Evolutionary conservation across 768 basidiomycete genomes (phyloP), one percentile per base, ranked within the genome.

Genomic region (Roridomyces roridus): DNA sequence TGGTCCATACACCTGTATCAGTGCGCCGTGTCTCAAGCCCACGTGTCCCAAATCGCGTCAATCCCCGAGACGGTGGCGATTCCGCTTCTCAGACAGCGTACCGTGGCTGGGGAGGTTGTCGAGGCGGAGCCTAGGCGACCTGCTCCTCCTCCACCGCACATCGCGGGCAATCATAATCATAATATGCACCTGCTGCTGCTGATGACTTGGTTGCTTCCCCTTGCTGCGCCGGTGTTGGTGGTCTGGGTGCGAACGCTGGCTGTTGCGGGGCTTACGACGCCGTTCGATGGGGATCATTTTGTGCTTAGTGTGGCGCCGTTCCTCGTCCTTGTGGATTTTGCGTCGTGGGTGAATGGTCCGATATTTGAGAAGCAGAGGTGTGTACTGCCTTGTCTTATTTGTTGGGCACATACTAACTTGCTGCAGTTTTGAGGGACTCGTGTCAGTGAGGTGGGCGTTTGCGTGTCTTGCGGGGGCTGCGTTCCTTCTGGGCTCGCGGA

Each of bases 191-290:
- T 92, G 1, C 70, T 95, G 11, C 73, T 94, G 47, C 74, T 95
- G 29, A 85, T 94, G 83, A 88, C 90, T 17, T 88, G 87, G 82
- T 76, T 95, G 3, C 73, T 96, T 0, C 95, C 95, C 1, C 76
- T 92, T 51, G 81, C 81, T 6, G 88, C 86, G 3, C 88, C 92
- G 0, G 87, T 89, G 6, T 76, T 98, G 23, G 88, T 84, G 2
- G 94, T 96, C 3, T 98, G 96, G 96, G 89, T 88, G 3, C 84
- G 94, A 46, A 96, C 94, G 35, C 74, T 96, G 11, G 80, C 84
- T 34, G 91, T 91, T 0, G 90, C 92, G 10, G 91, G 91, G 1
- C 82, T 85, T 57, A 87, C 83, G 8, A 87, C 87, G 6, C 91
- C 91, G 3, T 96, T 94, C 70, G 82, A 87, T 39, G 87, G 90